A percentile compares a stretch with the other conserved stretches of the same genome.
phyloP scores from a whole-genome alignment of 257 asterid genomes.

The Solanum chiquidenum region DNA sequence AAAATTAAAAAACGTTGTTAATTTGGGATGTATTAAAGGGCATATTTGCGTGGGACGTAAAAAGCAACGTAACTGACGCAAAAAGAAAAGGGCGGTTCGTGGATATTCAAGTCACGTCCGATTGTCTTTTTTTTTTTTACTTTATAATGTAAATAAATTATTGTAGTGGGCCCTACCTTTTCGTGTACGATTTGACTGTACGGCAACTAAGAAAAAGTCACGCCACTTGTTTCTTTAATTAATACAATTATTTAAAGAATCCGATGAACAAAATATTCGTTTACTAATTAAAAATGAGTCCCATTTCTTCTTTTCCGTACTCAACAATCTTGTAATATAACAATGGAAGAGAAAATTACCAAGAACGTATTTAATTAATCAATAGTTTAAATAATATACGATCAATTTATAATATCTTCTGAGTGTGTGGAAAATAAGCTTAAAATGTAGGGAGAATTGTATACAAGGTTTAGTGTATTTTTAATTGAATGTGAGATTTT shows the following conservation, averaged over 20 bases:
- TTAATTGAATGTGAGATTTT: neutral
- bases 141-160: neutral
- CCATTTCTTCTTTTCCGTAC: neutral
- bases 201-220: constrained; percentile 18
- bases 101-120: constrained; percentile 23
- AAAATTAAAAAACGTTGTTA: neutral
- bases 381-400: neutral
- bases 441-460: too few relatives aligned
- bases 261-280: neutral
- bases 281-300: neutral
- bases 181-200: constrained; percentile 33
- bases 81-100: neutral
- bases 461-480: neutral
- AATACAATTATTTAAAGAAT: neutral
- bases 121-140: neutral
- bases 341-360: neutral
- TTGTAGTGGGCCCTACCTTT: neutral
- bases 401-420: neutral
- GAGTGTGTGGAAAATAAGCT: neutral
- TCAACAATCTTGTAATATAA: neutral
- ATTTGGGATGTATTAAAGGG: neutral
- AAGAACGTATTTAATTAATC: neutral
- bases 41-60: neutral
- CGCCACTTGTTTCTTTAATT: neutral
- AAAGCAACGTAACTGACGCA: constrained; percentile 12